Evolutionary conservation across 1,139 yeast genomes (phyloP).

Genomic region (Pichia sp.): DNA sequence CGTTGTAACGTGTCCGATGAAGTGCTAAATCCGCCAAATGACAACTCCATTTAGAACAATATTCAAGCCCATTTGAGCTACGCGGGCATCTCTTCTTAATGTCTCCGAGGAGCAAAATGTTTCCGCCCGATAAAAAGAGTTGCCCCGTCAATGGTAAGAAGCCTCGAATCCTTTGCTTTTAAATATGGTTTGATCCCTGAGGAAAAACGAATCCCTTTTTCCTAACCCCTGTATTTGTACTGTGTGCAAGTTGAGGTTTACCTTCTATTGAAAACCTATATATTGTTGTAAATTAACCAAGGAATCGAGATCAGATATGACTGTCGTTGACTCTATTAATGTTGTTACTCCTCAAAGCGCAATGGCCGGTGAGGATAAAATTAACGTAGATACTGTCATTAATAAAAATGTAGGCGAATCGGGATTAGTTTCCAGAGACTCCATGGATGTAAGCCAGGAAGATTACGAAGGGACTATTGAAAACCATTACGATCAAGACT

Average conservation of each 20-base stretch:
- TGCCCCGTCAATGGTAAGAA: too few species aligned
- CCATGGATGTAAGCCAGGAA: not conserved
- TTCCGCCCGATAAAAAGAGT: too few species aligned
- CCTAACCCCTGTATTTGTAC: not conserved
- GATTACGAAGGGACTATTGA: not conserved
- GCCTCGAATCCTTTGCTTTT: too few species aligned
- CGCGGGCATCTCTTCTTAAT: too few species aligned
- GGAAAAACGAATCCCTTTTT: not conserved
- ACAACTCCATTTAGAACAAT: too few species aligned
- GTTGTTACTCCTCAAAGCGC: slow-evolving; percentile 18
- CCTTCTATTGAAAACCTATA: not conserved
- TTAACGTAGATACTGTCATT: slow-evolving; percentile 17
- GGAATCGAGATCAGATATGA: not conserved
- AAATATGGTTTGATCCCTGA: too few species aligned
- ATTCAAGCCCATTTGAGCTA: too few species aligned
- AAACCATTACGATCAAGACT: not conserved
- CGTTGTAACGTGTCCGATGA: too few species aligned
- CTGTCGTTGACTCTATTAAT: slow-evolving; percentile 23
- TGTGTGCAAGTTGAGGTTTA: not conserved
- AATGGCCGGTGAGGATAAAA: slow-evolving; percentile 17
- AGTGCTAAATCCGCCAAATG: too few species aligned
- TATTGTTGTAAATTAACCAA: not conserved
- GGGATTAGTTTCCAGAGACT: slow-evolving; percentile 1
- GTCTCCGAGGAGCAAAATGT: too few species aligned
- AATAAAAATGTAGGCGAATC: slow-evolving; percentile 5